These are phyloP conservation scores for Zygosaccharomyces siamensis DNA, from an alignment of 805 yeast genomes.

Conservation along the genomic window DNA sequence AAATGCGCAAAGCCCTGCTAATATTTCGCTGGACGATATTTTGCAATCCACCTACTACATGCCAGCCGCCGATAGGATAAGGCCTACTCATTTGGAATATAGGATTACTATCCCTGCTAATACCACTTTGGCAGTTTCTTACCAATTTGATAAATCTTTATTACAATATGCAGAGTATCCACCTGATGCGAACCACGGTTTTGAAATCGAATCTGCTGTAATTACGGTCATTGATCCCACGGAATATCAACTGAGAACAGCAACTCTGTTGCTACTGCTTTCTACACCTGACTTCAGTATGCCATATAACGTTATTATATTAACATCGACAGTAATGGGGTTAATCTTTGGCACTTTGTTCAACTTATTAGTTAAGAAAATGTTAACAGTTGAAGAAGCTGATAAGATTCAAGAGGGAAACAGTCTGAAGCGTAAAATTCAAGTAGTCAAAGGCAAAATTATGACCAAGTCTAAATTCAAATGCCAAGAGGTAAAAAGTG, in stretches of 20 bases:
- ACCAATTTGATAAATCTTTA: constrained; percentile 83
- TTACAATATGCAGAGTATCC: constrained; percentile 87
- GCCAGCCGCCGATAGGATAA: constrained; percentile 74
- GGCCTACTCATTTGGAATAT: constrained; percentile 82
- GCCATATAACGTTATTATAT: constrained; percentile 96
- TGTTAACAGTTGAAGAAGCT: constrained; percentile 70
- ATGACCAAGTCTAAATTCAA: constrained; percentile 6
- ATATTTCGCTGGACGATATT: constrained; percentile 31
- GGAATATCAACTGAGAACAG: constrained; percentile 61
- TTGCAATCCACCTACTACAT: constrained; percentile 54
- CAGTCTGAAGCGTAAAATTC: constrained; percentile 23
- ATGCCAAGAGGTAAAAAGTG: neutral
- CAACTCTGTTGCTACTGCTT: constrained; percentile 77
- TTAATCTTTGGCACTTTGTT: constrained; percentile 82
- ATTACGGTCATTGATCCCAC: constrained; percentile 48
- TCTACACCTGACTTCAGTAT: constrained; percentile 98
- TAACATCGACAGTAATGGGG: constrained; percentile 91
- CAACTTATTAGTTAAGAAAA: constrained; percentile 68
- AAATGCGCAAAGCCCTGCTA: constrained; percentile 18
- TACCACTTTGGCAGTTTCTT: constrained; percentile 56
- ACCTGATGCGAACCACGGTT: constrained; percentile 99
- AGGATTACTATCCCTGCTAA: constrained; percentile 58
- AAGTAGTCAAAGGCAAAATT: constrained; percentile 12
- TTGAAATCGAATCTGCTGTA: constrained; percentile 88
- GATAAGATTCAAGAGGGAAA: constrained; percentile 31